These are phyloP conservation scores for Aechmea fasciata DNA, from an alignment of 176 grass and related monocot genomes.

Conservation along the genomic window DNA sequence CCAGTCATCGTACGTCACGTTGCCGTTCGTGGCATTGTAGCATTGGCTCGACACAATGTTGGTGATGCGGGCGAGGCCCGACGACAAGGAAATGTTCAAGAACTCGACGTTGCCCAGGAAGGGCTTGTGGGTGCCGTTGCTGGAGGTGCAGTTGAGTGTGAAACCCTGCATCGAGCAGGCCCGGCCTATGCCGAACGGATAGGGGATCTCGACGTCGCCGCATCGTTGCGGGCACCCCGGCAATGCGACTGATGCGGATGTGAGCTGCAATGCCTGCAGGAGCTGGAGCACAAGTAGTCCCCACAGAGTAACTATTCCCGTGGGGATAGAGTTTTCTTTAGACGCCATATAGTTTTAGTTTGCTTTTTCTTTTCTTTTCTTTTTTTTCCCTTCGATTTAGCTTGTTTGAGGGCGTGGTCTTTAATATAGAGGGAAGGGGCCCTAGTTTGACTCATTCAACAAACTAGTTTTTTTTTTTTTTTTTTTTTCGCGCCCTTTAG, in stretches of 20 bases:
- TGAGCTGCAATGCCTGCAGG: no score
- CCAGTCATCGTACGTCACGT: background rate
- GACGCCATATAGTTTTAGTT: no score
- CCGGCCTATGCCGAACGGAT: slow-evolving; percentile 10
- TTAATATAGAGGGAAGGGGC: no score
- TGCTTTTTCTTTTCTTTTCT: no score
- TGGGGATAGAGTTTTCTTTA: no score
- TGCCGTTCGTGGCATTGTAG: background rate
- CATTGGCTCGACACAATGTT: background rate
- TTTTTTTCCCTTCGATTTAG: no score
- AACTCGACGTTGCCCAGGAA: background rate
- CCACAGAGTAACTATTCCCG: no score
- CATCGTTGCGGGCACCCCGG: background rate
- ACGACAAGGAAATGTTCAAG: background rate
- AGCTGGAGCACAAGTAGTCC: no score
- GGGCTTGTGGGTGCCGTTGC: background rate
- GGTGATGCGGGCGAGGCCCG: background rate
- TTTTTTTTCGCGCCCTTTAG: no score
- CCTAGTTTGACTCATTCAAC: no score
- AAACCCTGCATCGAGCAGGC: slow-evolving; percentile 4
- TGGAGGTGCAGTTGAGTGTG: slow-evolving; percentile 3
- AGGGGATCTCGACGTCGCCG: background rate
- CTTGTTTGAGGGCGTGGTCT: no score
- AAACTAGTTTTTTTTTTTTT: no score
- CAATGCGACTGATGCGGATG: background rate